These are phyloP conservation scores for Cadophora gregata DNA, from an alignment of 2,329 filamentous ascomycete species.

Conservation along the genomic window DNA sequence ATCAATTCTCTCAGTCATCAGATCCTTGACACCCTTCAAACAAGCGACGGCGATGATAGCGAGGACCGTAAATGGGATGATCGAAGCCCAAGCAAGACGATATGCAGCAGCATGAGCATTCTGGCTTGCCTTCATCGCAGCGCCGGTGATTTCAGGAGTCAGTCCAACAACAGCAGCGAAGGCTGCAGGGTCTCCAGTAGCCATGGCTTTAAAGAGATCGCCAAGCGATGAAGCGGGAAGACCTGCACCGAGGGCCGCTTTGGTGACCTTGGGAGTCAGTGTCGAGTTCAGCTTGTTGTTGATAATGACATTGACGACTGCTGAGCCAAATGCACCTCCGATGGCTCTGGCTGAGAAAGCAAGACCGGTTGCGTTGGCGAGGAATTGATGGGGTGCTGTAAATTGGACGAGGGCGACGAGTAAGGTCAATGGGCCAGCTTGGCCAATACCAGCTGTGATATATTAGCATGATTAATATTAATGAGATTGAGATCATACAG, in stretches of 20 bases:
- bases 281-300: constrained; percentile 51
- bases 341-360: constrained; percentile 60
- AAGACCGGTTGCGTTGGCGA: constrained; percentile 59
- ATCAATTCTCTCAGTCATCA: constrained; percentile 61
- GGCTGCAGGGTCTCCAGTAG: constrained; percentile 41
- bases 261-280: constrained; percentile 48
- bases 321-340: constrained; percentile 60
- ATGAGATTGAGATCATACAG: no score
- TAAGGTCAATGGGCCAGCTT: constrained; percentile 56
- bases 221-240: constrained; percentile 48
- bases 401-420: constrained; percentile 59
- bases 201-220: constrained; percentile 49
- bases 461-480: no score
- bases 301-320: constrained; percentile 59
- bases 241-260: constrained; percentile 51
- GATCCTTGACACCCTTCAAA: constrained; percentile 54
- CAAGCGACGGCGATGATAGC: constrained; percentile 52
- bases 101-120: constrained; percentile 56
- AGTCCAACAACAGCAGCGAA: constrained; percentile 32
- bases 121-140: constrained; percentile 49
- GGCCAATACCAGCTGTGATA: constrained; percentile 49
- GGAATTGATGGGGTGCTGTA: constrained; percentile 57
- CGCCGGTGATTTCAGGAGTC: constrained; percentile 47
- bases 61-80: constrained; percentile 58
- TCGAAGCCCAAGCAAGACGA: constrained; percentile 55